Evolutionary conservation across 176 grass and related monocot genomes (phyloP), one percentile per base, ranked within the genome.

Genomic region (Cenchrus americanus): DNA sequence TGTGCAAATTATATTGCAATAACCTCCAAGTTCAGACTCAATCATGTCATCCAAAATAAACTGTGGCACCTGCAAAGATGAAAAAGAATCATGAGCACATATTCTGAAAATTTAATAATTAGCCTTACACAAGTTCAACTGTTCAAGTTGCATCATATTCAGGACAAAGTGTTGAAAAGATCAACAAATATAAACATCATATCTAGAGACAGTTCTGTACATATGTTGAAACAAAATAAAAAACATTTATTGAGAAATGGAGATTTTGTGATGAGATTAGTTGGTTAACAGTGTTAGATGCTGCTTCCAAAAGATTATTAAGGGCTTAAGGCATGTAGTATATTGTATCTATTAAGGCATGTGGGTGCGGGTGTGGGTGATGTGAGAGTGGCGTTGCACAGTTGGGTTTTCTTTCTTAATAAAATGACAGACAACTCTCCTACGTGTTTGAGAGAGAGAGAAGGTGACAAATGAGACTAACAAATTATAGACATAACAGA

Each of bases 41-140:
- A 97, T 97, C 95, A 97, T 97, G 78, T 97, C 90, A 86, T 97
- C 95, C 82, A 97, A 88, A 89, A 97, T 94, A 89, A 93, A 98
- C 64, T 98, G 95, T 65, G 95, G 95, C 15, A 94, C 88, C 95
- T 98, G 71, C 77, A 93, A 90, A 80, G 61, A 83, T 58, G 46
- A 82, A 27, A 82, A 69, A 30, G 44, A 73, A 59, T 70, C 57
- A 80, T 77, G 49, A 85, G n/a, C 11, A 21, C 7, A 65, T 66
- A 75, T 71, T 63, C 73, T 71, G 73, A 27, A 71, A 62, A 62
- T 9, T 52, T 17, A 40, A 30, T 18, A 82, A 61, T 26, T 26
- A 62, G 69, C 6, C 21, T 22, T 22, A 18, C 62, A 58, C 62
- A 82, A 69, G 26, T 8, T 69, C 37, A 53, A 69, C 27, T 30